These are phyloP conservation scores for Amaranthus palmeri DNA, from an alignment of 148 eudicot genomes.

Conservation along the genomic window DNA sequence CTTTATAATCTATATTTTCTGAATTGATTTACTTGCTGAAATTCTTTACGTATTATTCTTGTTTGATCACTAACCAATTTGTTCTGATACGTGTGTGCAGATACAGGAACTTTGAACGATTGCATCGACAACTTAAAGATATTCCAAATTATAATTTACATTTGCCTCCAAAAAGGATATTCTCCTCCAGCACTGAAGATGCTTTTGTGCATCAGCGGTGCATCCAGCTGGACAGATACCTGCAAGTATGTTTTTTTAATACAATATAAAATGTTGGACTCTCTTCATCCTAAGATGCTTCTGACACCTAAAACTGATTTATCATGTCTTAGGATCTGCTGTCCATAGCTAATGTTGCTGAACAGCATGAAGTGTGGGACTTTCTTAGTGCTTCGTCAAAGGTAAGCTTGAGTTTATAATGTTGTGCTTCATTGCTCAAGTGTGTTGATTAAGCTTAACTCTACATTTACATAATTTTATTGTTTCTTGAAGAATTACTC, in stretches of 20 bases:
- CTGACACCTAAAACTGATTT: conserved; percentile 4
- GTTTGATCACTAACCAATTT: conserved; percentile 6
- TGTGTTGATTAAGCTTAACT: background rate
- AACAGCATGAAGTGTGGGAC: conserved; percentile 99
- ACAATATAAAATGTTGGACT: conserved; percentile 3
- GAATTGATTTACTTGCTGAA: background rate
- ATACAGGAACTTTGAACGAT: conserved; percentile 86
- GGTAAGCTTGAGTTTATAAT: conserved; percentile 38
- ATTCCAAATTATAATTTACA: conserved; percentile 90
- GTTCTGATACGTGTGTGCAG: conserved; percentile 38
- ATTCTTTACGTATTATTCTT: background rate
- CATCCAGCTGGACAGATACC: conserved; percentile 91
- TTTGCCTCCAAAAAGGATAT: conserved; percentile 98
- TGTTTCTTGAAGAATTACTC: conserved; percentile 71
- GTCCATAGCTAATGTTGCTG: conserved; percentile 97
- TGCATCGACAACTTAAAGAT: conserved; percentile 93
- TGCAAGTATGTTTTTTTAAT: conserved; percentile 52
- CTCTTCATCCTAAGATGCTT: conserved; percentile 1
- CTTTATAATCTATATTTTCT: background rate
- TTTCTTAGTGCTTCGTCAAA: conserved; percentile 86
- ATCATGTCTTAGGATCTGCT: conserved; percentile 69
- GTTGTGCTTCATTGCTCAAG: background rate
- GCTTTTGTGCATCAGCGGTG: conserved; percentile 97
- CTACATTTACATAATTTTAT: conserved; percentile 9
- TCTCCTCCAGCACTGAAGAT: conserved; percentile 98